Evolutionary conservation across 495 filamentous ascomycete genomes (phyloP).

Genomic region (Hypoxylon perforatum): DNA sequence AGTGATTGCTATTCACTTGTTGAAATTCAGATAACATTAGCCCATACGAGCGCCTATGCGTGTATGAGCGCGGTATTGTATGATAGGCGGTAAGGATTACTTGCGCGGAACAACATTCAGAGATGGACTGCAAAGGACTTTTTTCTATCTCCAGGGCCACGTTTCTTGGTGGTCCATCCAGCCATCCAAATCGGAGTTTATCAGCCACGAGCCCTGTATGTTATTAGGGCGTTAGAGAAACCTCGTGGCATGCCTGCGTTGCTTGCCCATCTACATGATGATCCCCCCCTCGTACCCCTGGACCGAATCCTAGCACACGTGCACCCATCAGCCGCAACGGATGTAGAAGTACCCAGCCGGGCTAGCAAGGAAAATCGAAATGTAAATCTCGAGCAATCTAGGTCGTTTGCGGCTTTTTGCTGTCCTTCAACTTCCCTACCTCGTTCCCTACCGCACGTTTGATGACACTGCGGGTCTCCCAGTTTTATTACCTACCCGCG

Average conservation of each 20-base stretch:
- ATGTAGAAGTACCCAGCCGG: conserved; percentile 31
- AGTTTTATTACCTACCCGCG: conserved; percentile 21
- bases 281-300: conserved; percentile 20
- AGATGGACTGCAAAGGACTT: conserved; percentile 27
- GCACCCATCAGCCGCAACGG: conserved; percentile 38
- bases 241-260: conserved; percentile 37
- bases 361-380: conserved; percentile 4
- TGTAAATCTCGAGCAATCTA: conserved; percentile 16
- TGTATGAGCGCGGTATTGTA: conserved; percentile 4
- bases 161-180: conserved; percentile 20
- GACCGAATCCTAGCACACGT: conserved; percentile 33
- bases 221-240: conserved; percentile 20
- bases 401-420: conserved; percentile 13
- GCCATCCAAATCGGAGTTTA: conserved; percentile 27
- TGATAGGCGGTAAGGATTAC: conserved; percentile 36
- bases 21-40: too few relatives aligned
- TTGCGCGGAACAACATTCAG: conserved; percentile 6
- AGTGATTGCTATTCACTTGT: too few relatives aligned
- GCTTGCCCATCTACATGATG: conserved; percentile 32
- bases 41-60: neutral
- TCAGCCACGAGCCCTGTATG: conserved; percentile 21
- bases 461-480: conserved; percentile 3
- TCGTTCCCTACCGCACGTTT: neutral
- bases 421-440: neutral
- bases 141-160: conserved; percentile 15